Evolutionary conservation across 2,329 filamentous ascomycete species (phyloP), one percentile per base, ranked within the genome.

Genomic region (Calonectria henricotiae): DNA sequence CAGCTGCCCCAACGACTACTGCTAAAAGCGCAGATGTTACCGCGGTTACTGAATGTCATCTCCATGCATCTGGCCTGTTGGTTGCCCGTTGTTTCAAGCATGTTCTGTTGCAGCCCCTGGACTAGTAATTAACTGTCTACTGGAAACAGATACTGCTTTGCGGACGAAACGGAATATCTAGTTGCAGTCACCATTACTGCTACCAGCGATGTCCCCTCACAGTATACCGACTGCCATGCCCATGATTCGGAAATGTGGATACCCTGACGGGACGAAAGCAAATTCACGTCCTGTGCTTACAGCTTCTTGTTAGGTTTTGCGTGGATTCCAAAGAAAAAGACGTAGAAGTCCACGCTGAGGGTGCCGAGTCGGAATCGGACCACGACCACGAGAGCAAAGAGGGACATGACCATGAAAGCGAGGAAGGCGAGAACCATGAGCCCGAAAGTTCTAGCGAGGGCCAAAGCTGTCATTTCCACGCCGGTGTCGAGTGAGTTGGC

Each of bases 381-480:
- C 43, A 67, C 13, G 63, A 63, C 25, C 71, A 71, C 23, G 62
- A 51, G 66, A 74, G 27, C 69, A 73, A 60, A 7, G 70, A 68
- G 11, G 46, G 47, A 20, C 62, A 73, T 12, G 65, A 61, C 2
- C 74, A 76, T 37, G 67, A 64, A 20, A 69, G 70, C 35, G 62
- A 61, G 32, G 47, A 67, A 77, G 67, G 73, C 82, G 41, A n/a
- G 58, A 64, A 37, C 46, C 23, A 49, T 25, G 46, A n/a, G 25
- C 37, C 73, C 0, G 61, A 65, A 58, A 65, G 58, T 61, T 64
- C 70, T 15, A 70, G 60, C 15, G 70, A 65, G 20, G 74, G 81
- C n/a, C 75, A 85, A 72, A 85, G 89, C 75, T 94, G 92, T 74
- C 93, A 95, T 77, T 93, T 92, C 80, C 92, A 95, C 75, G 92